Percentiles rank a stretch among this genome's conserved stretches.
phyloP scores from a whole-genome alignment of 1,139 yeast genomes.

The Magnusiomyces ingens region DNA sequence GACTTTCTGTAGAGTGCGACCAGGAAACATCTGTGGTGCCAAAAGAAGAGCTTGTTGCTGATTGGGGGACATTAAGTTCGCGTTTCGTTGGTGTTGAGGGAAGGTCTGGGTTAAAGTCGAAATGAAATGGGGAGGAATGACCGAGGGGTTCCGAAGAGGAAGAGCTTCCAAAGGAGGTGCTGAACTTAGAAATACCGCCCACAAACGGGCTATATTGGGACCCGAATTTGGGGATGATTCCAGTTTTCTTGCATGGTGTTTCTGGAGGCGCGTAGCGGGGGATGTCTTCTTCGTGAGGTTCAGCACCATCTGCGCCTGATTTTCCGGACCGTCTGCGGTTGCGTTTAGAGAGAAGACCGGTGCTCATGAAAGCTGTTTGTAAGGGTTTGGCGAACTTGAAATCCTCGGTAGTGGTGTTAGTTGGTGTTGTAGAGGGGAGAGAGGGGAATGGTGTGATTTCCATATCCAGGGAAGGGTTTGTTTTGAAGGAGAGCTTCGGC shows the following conservation, averaged over 20 bases:
- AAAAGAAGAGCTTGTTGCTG: too few species aligned
- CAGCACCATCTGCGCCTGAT: conserved; percentile 16
- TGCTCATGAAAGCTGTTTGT: conserved; percentile 74
- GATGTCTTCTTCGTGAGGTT: conserved; percentile 16
- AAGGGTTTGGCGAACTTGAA: conserved; percentile 74
- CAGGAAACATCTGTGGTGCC: too few species aligned
- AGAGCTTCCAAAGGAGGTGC: neutral
- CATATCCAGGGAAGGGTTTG: conserved; percentile 24
- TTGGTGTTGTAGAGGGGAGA: neutral
- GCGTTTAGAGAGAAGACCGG: conserved; percentile 69
- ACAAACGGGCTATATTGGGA: neutral
- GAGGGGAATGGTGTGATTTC: conserved; percentile 9
- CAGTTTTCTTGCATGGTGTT: conserved; percentile 63
- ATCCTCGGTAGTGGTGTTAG: conserved; percentile 37
- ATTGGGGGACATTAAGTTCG: neutral
- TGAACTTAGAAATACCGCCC: neutral
- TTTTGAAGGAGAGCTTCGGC: neutral
- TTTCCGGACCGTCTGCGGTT: conserved; percentile 33
- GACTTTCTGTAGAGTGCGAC: neutral
- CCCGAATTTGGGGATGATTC: neutral
- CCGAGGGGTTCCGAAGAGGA: neutral
- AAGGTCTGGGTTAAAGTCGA: neutral
- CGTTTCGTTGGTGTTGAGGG: conserved; percentile 15
- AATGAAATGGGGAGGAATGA: neutral
- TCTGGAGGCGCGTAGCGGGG: conserved; percentile 48